phyloP scores from a whole-genome alignment of 202 grass and related monocot species.

The Elaeis oleifera region DNA sequence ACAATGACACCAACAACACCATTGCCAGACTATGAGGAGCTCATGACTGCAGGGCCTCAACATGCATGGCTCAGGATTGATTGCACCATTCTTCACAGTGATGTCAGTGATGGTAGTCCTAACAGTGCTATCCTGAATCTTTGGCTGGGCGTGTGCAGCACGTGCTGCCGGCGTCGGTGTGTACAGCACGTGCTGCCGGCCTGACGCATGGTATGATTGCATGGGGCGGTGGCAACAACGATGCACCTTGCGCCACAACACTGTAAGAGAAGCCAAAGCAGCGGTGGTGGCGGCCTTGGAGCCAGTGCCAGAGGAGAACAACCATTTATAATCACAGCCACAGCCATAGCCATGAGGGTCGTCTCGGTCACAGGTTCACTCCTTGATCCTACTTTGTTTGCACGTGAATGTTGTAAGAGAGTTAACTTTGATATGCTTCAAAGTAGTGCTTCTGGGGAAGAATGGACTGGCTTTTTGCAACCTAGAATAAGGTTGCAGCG shows the following conservation, averaged over 20 bases:
- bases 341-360: constrained; percentile 47
- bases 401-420: too few relatives aligned
- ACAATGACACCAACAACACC: too few relatives aligned
- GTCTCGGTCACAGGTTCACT: not conserved
- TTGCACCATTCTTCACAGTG: constrained; percentile 59
- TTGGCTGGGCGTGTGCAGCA: constrained; percentile 10
- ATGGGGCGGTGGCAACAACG: too few relatives aligned
- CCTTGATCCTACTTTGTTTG: too few relatives aligned
- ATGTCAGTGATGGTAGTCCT: constrained; percentile 48
- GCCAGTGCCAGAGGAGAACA: not conserved
- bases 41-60: not conserved
- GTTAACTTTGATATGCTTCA: too few relatives aligned
- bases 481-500: too few relatives aligned
- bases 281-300: constrained; percentile 6
- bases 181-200: too few relatives aligned
- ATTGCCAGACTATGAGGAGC: too few relatives aligned
- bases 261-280: constrained; percentile 23
- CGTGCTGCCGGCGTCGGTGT: too few relatives aligned
- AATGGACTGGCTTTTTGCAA: too few relatives aligned
- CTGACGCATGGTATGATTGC: too few relatives aligned
- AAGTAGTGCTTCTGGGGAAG: too few relatives aligned
- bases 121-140: constrained; percentile 55
- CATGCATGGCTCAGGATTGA: constrained; percentile 29
- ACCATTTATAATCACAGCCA: constrained; percentile 1
- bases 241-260: not conserved